phyloP scores from a whole-genome alignment of 2,329 filamentous ascomycete species.

The Alternaria hordeiaustralica region DNA sequence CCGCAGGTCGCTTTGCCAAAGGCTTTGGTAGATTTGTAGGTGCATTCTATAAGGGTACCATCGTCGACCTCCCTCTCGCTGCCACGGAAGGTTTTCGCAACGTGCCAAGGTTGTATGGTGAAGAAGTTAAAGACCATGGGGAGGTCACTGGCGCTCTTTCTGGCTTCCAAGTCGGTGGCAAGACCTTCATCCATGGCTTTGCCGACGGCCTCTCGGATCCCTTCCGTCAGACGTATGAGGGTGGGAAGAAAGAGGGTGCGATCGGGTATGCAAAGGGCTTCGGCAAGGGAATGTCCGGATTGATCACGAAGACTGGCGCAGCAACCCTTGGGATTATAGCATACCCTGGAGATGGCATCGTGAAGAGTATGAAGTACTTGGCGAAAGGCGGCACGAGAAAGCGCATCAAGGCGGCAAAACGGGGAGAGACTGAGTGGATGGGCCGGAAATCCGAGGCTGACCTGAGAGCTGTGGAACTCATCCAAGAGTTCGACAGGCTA shows the following conservation, averaged over 20 bases:
- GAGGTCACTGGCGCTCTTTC: slow-evolving; percentile 44
- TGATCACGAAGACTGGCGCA: slow-evolving; percentile 8
- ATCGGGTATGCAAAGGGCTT: slow-evolving; percentile 43
- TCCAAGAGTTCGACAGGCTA: slow-evolving; percentile 3
- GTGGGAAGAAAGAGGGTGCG: slow-evolving; percentile 39
- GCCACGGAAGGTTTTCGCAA: slow-evolving; percentile 46
- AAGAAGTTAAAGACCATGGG: slow-evolving; percentile 42
- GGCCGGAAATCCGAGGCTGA: not conserved
- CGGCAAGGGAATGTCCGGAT: slow-evolving; percentile 31
- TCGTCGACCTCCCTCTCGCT: slow-evolving; percentile 49
- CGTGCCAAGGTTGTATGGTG: slow-evolving; percentile 48
- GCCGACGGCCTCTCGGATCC: slow-evolving; percentile 41
- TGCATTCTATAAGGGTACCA: slow-evolving; percentile 36
- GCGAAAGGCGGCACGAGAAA: slow-evolving; percentile 13
- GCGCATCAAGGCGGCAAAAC: slow-evolving; percentile 3
- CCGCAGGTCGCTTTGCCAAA: slow-evolving; percentile 20
- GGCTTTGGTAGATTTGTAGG: slow-evolving; percentile 28
- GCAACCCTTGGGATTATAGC: slow-evolving; percentile 16
- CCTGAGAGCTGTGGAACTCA: slow-evolving; percentile 1
- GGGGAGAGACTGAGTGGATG: slow-evolving; percentile 13
- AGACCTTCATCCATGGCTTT: slow-evolving; percentile 44
- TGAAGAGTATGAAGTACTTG: slow-evolving; percentile 18
- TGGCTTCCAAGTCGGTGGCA: slow-evolving; percentile 41
- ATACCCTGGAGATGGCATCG: slow-evolving; percentile 23
- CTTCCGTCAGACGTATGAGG: slow-evolving; percentile 39